Evolutionary conservation across 805 yeast species (phyloP), one percentile per base, ranked within the genome.

Genomic region (Wickerhamiella shivajii): DNA sequence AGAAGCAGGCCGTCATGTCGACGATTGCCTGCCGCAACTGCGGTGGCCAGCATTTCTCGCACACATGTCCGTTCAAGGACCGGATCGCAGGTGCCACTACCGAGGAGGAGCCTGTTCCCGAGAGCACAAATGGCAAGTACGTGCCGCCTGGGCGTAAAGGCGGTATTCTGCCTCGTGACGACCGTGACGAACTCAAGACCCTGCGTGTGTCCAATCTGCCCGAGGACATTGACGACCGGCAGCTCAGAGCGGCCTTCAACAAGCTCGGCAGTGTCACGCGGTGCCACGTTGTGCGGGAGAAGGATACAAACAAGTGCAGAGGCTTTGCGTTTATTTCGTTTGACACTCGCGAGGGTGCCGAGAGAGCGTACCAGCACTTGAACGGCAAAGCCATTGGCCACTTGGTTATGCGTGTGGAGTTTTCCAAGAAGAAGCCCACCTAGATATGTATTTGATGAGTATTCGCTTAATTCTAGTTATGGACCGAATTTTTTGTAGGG

Each of bases 31-130:
- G 98, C 71, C 80, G 96, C 70, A 63, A 69, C 36, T 90, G 99
- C 77, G 79, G 78, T 40, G 95, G 94, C 53, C 77, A 73, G 46
- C 99, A 90, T 67, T 80, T 75, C 69, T 79, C 96, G 26, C 63
- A 83, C 56, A 76, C 77, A 63, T 90, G 99, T 78, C 98, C 98
- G 43, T 83, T 72, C 70, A 85, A 79, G 63, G 92, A 77, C 49
- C 78, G 90, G 24, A 64, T 87, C 55, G 80, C 76, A 22, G 63
- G 66, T 18, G 65, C 62, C 23, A 57, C 61, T 21, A 45, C 47
- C 20, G 46, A 61, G 29, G 63, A 52, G 28, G 46, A 35, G 24
- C 39, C 49, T 7, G 38, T 43, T 5, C 49, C 49, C 21, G 39
- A 37, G 13, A 24, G 29, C 10, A 39, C 46, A 21, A 49, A 47